Evolutionary conservation across 768 basidiomycete species (phyloP), one percentile per base, ranked within the genome.

Genomic region (Mycena kentingensis): DNA sequence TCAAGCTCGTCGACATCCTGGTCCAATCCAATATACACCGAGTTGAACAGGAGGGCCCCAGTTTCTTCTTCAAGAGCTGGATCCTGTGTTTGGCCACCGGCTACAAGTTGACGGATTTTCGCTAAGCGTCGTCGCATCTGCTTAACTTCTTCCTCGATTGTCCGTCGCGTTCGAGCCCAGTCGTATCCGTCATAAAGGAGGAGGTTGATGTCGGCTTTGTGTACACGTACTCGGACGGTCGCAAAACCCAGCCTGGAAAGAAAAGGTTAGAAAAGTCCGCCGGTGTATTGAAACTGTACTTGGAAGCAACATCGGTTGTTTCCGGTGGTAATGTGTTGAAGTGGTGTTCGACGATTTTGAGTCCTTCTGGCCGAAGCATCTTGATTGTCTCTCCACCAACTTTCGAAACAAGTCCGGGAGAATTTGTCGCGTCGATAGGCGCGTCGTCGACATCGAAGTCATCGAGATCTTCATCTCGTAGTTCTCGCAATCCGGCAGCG

Each of bases 131-230:
- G 83, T 42, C 93, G 84, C 77, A 98, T 92, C 36, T 88, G 87
- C 64, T 88, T 91, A 39, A 93, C 81, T 67, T 93, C 88, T 31
- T 90, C 84, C 65, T 95, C 91, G 49, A 99, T 93, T 2, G 81
- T 81, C 69, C 80, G 86, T 27, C 96, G 85, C 3, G 97, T 99
- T 42, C 77, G 77, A 2, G 65, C 70, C 95, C 97, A 99, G 65
- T 99, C 97, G 62, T 94, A 99, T 2, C 97, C 97, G 51, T 94
- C 92, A 64, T 97, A 90, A 3, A 99, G 77, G 46, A 85, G 79
- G 21, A 98, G 62, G 1, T 79, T 79, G 42, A 89, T 67, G 58
- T 89, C 78, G 48, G 81, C 83, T 36, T 88, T 70, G 36, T 79
- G 74, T 4, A 91, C 61, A 22, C 83, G 77, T 51, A 88, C 62